phyloP scores from a whole-genome alignment of 2,329 filamentous ascomycete species.

The Sporothrix pseudoabietina region DNA sequence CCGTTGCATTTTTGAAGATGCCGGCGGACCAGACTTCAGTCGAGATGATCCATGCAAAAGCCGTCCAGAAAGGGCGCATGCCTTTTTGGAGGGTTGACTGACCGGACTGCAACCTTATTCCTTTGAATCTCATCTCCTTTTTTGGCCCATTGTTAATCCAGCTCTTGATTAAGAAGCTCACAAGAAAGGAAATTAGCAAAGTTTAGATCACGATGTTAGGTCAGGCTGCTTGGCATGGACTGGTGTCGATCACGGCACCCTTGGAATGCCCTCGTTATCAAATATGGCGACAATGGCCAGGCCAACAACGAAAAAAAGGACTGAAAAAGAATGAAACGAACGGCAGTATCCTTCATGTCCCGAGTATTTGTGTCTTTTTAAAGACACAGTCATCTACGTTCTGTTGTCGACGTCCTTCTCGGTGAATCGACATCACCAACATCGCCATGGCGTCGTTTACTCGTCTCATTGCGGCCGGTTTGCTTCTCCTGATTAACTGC shows the following conservation, averaged over 20 bases:
- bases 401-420: neutral
- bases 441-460: conserved; percentile 6
- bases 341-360: neutral
- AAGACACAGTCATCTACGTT: neutral
- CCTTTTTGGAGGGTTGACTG: neutral
- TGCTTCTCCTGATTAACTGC: neutral
- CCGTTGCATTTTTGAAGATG: neutral
- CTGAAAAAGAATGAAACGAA: neutral
- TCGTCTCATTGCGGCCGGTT: neutral
- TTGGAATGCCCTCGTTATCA: neutral
- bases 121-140: neutral
- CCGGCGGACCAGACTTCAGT: neutral
- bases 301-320: neutral
- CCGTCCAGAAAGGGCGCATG: neutral
- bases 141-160: no score
- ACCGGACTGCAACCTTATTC: no score
- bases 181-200: neutral
- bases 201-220: neutral
- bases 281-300: neutral
- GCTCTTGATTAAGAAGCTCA: neutral
- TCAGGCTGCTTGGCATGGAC: neutral
- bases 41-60: neutral
- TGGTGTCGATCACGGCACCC: neutral
- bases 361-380: neutral
- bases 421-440: neutral